Evolutionary conservation across 163 green algal species (phyloP).

Genomic region (Chlorella variabilis): DNA sequence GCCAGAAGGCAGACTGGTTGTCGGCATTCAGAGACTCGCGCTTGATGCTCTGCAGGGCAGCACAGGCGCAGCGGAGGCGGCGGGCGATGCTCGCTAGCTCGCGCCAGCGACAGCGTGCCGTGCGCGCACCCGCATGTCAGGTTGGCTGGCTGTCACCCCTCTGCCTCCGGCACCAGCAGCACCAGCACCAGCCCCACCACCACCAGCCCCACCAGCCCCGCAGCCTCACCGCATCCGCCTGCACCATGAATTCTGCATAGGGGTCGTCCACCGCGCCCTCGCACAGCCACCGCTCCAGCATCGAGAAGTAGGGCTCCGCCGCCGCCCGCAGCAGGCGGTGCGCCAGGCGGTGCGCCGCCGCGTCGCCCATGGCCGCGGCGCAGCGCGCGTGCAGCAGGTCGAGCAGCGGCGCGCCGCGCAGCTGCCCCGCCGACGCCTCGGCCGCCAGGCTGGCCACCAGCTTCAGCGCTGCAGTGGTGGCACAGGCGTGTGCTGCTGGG

Average conservation of each 20-base stretch:
- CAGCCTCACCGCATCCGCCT: conserved; percentile 67
- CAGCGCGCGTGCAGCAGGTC: conserved; percentile 70
- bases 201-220: not conserved
- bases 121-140: no score
- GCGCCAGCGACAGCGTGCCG: no score
- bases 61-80: not conserved
- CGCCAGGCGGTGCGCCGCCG: conserved; percentile 59
- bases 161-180: no score
- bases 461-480: conserved; percentile 55
- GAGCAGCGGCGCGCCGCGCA: conserved; percentile 68
- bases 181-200: not conserved
- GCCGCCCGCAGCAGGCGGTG: conserved; percentile 77
- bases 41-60: conserved; percentile 30
- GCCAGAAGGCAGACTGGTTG: conserved; percentile 80
- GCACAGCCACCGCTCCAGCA: conserved; percentile 87
- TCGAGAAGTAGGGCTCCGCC: conserved; percentile 82
- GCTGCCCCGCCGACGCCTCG: conserved; percentile 34
- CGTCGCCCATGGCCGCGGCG: conserved; percentile 64
- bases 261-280: conserved; percentile 87
- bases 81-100: no score
- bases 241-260: conserved; percentile 92
- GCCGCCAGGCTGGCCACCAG: conserved; percentile 69
- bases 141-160: no score
- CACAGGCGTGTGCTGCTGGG: not conserved
- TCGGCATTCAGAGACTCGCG: conserved; percentile 65